Evolutionary conservation across 192 early-diverging fungal species (phyloP).

Genomic region (Entophlyctis luteolus): DNA sequence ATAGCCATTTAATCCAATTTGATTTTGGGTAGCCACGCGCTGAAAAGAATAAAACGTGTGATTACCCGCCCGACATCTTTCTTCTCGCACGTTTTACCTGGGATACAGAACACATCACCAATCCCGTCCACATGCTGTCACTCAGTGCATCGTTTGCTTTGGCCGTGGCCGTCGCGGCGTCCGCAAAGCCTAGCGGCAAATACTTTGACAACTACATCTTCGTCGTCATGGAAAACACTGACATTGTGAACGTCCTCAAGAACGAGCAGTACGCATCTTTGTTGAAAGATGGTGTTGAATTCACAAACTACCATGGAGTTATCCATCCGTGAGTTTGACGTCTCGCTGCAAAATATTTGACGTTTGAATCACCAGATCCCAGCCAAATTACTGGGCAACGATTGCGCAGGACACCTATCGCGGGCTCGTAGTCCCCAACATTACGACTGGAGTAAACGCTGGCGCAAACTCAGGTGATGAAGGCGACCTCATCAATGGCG

Average conservation of each 20-base stretch:
- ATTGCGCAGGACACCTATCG: conserved; percentile 12
- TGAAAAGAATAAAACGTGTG: no score
- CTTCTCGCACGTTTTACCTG: no score
- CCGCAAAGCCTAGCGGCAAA: background rate
- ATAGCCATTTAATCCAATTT: no score
- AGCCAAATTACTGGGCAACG: conserved; percentile 4
- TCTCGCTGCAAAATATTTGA: no score
- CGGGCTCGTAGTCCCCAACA: background rate
- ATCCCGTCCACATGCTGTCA: no score
- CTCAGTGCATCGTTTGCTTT: background rate
- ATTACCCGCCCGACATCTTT: no score
- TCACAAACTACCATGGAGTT: conserved; percentile 10
- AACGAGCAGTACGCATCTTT: conserved; percentile 3
- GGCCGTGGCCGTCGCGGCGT: background rate
- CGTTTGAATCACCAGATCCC: no score
- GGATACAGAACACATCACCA: no score
- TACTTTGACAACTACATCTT: conserved; percentile 16
- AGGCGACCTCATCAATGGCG: background rate
- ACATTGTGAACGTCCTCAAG: background rate
- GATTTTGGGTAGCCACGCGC: no score
- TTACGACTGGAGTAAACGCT: no score
- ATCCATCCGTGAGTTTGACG: background rate
- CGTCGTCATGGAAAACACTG: conserved; percentile 9
- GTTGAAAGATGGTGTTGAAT: background rate
- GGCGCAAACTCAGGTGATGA: background rate